Evolutionary conservation across 768 basidiomycete species (phyloP).

Genomic region (Boletales sp.): DNA sequence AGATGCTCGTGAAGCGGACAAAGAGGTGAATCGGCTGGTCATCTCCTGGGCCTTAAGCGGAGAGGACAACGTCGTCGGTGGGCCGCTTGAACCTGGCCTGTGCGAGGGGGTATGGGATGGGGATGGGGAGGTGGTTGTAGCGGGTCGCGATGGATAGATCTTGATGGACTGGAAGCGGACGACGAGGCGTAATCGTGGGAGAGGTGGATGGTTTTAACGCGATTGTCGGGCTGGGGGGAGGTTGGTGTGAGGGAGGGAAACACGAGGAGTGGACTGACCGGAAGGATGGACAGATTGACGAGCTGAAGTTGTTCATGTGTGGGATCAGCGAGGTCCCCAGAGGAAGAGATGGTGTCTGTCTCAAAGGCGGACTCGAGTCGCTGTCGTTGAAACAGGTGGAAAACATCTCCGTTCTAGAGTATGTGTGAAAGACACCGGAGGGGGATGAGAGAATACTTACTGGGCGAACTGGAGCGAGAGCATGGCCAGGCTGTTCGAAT

Average conservation of each 20-base stretch:
- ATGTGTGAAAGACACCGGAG: not conserved
- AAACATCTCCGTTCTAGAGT: slow-evolving; percentile 41
- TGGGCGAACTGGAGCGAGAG: slow-evolving; percentile 43
- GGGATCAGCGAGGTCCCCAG: slow-evolving; percentile 35
- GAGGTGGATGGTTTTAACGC: slow-evolving; percentile 40
- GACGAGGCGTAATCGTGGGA: slow-evolving; percentile 43
- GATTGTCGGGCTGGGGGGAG: slow-evolving; percentile 31
- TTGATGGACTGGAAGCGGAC: slow-evolving; percentile 41
- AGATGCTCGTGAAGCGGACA: slow-evolving; percentile 56
- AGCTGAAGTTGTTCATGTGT: slow-evolving; percentile 32
- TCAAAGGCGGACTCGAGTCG: slow-evolving; percentile 36
- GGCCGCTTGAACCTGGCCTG: slow-evolving; percentile 52
- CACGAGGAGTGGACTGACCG: slow-evolving; percentile 22
- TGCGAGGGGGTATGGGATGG: slow-evolving; percentile 41
- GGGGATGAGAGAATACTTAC: slow-evolving; percentile 23
- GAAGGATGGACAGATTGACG: slow-evolving; percentile 29
- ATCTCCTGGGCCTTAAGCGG: slow-evolving; percentile 21
- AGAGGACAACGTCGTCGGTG: slow-evolving; percentile 49
- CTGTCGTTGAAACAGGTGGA: slow-evolving; percentile 35
- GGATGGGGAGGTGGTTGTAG: slow-evolving; percentile 12
- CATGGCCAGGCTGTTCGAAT: slow-evolving; percentile 28
- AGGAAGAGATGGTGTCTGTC: slow-evolving; percentile 32
- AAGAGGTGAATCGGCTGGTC: slow-evolving; percentile 42
- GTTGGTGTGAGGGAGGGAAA: not conserved
- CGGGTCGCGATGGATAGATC: slow-evolving; percentile 37